Evolutionary conservation across 2,329 filamentous ascomycete genomes (phyloP).

Genomic region (Aspergillus floridensis): DNA sequence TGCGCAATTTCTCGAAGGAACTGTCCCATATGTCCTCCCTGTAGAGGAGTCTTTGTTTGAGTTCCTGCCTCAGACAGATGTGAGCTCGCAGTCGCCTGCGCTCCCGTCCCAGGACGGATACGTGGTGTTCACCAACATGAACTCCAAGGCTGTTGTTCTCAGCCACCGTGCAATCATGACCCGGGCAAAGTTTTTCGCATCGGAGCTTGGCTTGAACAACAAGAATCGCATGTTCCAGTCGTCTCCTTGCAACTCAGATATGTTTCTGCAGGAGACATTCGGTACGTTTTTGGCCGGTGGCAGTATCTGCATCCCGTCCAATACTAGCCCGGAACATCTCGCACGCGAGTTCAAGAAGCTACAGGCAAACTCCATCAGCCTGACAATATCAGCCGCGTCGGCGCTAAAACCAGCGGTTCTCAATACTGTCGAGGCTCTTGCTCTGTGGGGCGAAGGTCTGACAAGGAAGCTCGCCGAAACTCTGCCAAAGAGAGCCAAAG

Average conservation of each 20-base stretch:
- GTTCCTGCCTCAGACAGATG: constrained; percentile 24
- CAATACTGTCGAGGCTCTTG: constrained; percentile 24
- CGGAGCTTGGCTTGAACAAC: constrained; percentile 20
- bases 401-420: constrained; percentile 28
- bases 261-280: constrained; percentile 42
- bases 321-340: constrained; percentile 51
- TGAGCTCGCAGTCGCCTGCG: constrained; percentile 2
- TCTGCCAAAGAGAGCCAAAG: constrained; percentile 14
- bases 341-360: constrained; percentile 51
- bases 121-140: constrained; percentile 35
- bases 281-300: constrained; percentile 42
- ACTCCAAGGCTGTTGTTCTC: constrained; percentile 37
- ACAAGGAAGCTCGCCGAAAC: not conserved
- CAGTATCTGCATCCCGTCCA: constrained; percentile 47
- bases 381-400: constrained; percentile 31
- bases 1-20: constrained; percentile 41
- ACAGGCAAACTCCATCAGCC: constrained; percentile 32
- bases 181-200: constrained; percentile 30
- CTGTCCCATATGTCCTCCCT: constrained; percentile 40
- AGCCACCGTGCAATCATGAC: constrained; percentile 34
- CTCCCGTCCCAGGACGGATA: constrained; percentile 27
- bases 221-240: constrained; percentile 40
- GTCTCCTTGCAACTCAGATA: constrained; percentile 47
- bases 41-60: constrained; percentile 37
- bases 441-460: constrained; percentile 22